Base-by-base conservation (phyloP, 306 rosid genomes). In the Hippophae rhamnoides region DNA sequence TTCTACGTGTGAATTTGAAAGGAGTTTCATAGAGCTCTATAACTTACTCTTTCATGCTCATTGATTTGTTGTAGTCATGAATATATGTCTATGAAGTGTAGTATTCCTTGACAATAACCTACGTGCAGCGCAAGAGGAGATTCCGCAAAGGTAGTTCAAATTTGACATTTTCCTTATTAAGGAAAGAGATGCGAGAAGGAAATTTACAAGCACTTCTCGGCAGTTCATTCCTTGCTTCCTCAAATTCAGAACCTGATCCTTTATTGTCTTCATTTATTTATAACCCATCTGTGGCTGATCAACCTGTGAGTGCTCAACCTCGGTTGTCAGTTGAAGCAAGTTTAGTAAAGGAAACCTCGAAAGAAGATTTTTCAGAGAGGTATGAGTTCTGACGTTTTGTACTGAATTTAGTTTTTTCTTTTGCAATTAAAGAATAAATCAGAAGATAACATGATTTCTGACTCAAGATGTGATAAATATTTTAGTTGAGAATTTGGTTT, bases 41-140 rank as follows among this genome's bases (percentile, higher is more conserved):
- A 18, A 18, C 23, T 18, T 18, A 18, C 23, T 18, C 23, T 18
- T 18, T 18, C 23, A 18, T 18, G 23, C 23, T 18, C 23, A 18
- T 18, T 18, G 23, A 1, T 18, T 18, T 18, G 23, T 18, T 18
- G 23, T 18, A 0, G 23, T 18, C 23, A 18, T 18, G 23, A 18
- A 18, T 18, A 18, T 18, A 18, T 18, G 23, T 18, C 23, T 18
- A 18, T 18, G 23, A 18, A 18, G 23, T 18, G 23, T 18, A 18
- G 23, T 18, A 18, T 18, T 18, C 23, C 23, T 18, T 18, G 23
- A 18, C 23, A 42, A 61, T 63, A 66, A 41, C 56, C 67, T 77
- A 92, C 98, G 79, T 87, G 74, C 96, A 81, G 84, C 93, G 93
- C 57, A 89, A 66, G 71, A 85, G 95, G 82, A 92, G 82, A 75